Evolutionary conservation across 2,329 filamentous ascomycete species (phyloP).

Genomic region (Penicillium concentricum): DNA sequence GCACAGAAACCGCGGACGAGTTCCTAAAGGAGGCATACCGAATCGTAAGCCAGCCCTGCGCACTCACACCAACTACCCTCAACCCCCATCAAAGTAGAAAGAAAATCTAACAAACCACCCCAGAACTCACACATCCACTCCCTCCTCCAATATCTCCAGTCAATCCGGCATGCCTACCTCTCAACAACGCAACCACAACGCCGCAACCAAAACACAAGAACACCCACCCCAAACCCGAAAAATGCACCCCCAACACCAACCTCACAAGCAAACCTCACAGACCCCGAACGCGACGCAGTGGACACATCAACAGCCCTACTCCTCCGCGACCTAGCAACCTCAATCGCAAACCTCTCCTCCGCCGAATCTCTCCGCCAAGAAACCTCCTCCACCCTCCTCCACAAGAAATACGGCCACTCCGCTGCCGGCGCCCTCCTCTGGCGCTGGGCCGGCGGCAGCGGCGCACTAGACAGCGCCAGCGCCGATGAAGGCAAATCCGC

Average conservation of each 20-base stretch:
- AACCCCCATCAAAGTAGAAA: background rate
- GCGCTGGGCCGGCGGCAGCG: slow-evolving; percentile 60
- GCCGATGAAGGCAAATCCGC: slow-evolving; percentile 54
- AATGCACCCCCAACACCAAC: slow-evolving; percentile 42
- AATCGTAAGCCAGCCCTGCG: slow-evolving; percentile 59
- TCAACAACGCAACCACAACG: slow-evolving; percentile 66
- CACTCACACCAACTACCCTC: background rate
- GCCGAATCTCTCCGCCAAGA: slow-evolving; percentile 80
- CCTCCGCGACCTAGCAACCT: slow-evolving; percentile 78
- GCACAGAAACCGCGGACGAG: slow-evolving; percentile 61
- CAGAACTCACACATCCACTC: slow-evolving; percentile 83
- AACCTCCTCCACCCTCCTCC: slow-evolving; percentile 67
- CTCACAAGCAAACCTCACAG: slow-evolving; percentile 60
- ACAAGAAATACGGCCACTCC: slow-evolving; percentile 66
- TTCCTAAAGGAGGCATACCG: slow-evolving; percentile 93
- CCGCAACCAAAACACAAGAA: slow-evolving; percentile 28
- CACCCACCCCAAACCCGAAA: slow-evolving; percentile 11
- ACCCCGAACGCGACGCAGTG: slow-evolving; percentile 79
- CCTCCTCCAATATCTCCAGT: slow-evolving; percentile 74
- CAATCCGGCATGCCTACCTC: slow-evolving; percentile 86
- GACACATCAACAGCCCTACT: slow-evolving; percentile 84
- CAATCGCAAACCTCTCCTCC: slow-evolving; percentile 75
- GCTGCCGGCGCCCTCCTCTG: slow-evolving; percentile 40
- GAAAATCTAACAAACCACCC: background rate
- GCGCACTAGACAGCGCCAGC: slow-evolving; percentile 32